Evolutionary conservation across 139 green algal genomes (phyloP), one percentile per base, ranked within the genome.

Genomic region (Penium margaritaceum): DNA sequence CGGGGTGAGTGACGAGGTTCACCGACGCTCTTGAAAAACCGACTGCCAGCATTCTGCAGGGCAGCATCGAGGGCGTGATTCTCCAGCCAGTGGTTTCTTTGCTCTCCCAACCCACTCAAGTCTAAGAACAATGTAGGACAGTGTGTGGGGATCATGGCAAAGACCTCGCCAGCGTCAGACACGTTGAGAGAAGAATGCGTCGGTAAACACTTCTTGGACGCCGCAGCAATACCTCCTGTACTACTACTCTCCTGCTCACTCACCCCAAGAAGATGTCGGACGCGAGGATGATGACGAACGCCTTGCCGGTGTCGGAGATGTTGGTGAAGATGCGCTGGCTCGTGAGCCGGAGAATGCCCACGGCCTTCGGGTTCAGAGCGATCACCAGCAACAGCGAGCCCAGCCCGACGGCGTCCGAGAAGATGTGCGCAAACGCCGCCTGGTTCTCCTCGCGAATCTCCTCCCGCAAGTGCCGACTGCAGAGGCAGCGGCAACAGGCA

Each of bases 191-290:
- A n/a, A n/a, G n/a, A n/a, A n/a, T n/a, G n/a, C n/a, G n/a, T n/a
- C n/a, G n/a, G n/a, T n/a, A n/a, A n/a, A n/a, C n/a, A n/a, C n/a
- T n/a, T n/a, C n/a, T n/a, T n/a, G n/a, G n/a, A n/a, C n/a, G n/a
- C n/a, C n/a, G n/a, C n/a, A n/a, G n/a, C n/a, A n/a, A n/a, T n/a
- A n/a, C n/a, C n/a, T n/a, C n/a, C n/a, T n/a, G n/a, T n/a, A n/a
- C n/a, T n/a, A n/a, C n/a, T n/a, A n/a, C 30, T 21, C 0, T 6
- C 47, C 37, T 43, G 5, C 0, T 2, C 47, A 32, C 47, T 58
- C 47, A 81, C 70, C 75, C 75, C 17, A 81, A 60, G 30, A 81
- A 83, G 24, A 81, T 83, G 35, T 81, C 75, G 1, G 75, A 80
- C 19, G 30, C 27, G 55, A 81, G 75, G 37, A 81, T 81, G 73